Evolutionary conservation across 345 rosid genomes (phyloP).

Genomic region (Citrus glauca): DNA sequence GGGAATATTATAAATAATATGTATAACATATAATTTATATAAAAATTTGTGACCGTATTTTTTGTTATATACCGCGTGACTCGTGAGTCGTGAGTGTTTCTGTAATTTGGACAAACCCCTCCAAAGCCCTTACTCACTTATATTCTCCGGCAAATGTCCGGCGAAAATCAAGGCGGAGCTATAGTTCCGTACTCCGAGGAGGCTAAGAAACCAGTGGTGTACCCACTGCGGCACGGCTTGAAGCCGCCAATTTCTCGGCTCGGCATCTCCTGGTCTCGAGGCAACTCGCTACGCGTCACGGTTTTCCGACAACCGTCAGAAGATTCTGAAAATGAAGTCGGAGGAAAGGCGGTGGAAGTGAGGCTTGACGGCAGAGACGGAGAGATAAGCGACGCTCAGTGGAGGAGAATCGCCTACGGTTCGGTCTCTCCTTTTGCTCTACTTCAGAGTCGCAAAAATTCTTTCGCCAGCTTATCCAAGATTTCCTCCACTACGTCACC

Average conservation of each 20-base stretch:
- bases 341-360: constrained; percentile 72
- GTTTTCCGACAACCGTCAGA: constrained; percentile 35
- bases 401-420: constrained; percentile 83
- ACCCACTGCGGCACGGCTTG: constrained; percentile 65
- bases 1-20: too few species aligned
- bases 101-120: constrained; percentile 10
- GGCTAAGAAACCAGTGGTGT: constrained; percentile 31
- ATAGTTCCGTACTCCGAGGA: constrained; percentile 36
- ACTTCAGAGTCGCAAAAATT: constrained; percentile 76
- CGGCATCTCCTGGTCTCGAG: constrained; percentile 82
- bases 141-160: constrained; percentile 35
- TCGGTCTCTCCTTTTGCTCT: constrained; percentile 89
- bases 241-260: constrained; percentile 61
- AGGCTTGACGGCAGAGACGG: constrained; percentile 56
- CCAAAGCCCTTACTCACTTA: constrained; percentile 34
- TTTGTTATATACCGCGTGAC: too few species aligned
- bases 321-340: constrained; percentile 29
- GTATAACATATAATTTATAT: too few species aligned
- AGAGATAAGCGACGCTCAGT: constrained; percentile 57
- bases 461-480: constrained; percentile 48
- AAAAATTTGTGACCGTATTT: too few species aligned
- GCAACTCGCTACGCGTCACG: constrained; percentile 77
- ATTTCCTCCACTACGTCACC: constrained; percentile 52
- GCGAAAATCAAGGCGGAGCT: constrained; percentile 26
- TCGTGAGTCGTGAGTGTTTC: too few species aligned